A percentile compares a stretch with the other conserved stretches of the same genome.
Evolutionary conservation across 225 moss, liverwort and hornwort genomes (phyloP).

Genomic region (Polytrichum formosum): DNA sequence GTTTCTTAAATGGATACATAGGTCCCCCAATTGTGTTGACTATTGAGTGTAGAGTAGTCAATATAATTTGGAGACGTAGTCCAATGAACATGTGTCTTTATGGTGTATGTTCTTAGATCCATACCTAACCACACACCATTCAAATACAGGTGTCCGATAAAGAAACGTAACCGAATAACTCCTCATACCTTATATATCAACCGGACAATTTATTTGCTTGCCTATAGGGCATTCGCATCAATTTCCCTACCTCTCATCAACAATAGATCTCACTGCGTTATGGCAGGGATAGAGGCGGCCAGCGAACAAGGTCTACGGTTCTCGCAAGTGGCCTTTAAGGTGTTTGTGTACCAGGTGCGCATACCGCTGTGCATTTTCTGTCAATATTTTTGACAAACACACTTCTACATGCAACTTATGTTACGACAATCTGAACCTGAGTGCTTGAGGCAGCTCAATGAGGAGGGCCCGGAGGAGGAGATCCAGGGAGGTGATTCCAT

Average conservation of each 20-base stretch:
- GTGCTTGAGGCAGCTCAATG: slow-evolving; percentile 25
- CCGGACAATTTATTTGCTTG: not conserved
- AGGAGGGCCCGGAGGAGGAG: slow-evolving; percentile 43
- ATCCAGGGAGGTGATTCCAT: slow-evolving; percentile 28
- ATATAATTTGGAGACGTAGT: no score
- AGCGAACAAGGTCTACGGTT: slow-evolving; percentile 25
- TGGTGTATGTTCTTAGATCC: no score
- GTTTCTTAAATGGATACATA: not conserved
- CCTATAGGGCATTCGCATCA: not conserved
- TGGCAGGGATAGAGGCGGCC: slow-evolving; percentile 17
- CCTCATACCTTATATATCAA: no score
- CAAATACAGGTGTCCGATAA: no score
- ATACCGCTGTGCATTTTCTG: no score
- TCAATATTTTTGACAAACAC: not conserved
- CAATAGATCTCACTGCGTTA: not conserved
- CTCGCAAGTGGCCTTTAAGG: slow-evolving; percentile 37
- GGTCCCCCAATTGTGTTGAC: no score
- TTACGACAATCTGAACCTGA: not conserved
- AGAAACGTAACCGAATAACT: not conserved
- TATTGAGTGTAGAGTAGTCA: no score
- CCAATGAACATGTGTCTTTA: no score
- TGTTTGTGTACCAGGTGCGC: slow-evolving; percentile 34
- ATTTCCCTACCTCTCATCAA: not conserved
- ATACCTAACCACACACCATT: no score
- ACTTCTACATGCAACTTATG: not conserved